Conservation (phyloP, 2,329 filamentous ascomycete genomes). For the Hyphodiscus sp. region DNA sequence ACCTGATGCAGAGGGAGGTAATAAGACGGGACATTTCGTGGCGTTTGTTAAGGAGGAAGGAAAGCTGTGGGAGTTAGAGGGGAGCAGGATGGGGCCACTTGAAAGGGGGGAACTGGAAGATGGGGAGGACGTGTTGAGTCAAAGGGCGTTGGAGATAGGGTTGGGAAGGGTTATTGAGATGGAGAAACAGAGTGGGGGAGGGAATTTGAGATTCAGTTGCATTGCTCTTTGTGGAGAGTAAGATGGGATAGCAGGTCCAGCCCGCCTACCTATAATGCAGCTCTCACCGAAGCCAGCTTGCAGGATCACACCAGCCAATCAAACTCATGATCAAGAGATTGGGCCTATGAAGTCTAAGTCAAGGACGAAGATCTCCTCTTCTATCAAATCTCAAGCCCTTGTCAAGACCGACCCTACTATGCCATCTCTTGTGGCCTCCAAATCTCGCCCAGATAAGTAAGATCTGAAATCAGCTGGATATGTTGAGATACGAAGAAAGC, state of each 20-base stretch:
- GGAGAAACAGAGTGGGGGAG: constrained; percentile 17
- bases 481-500: no score
- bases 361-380: no score
- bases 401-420: no score
- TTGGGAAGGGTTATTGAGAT: constrained; percentile 29
- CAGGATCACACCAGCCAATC: no score
- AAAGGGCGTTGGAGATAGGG: constrained; percentile 67
- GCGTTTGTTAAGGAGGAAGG: constrained; percentile 79
- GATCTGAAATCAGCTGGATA: no score
- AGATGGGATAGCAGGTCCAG: background rate
- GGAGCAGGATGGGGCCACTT: constrained; percentile 58
- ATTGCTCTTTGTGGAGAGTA: constrained; percentile 17
- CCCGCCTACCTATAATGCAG: no score
- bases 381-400: no score
- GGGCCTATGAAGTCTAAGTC: no score
- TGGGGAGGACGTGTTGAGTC: constrained; percentile 67
- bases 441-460: no score
- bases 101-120: constrained; percentile 47
- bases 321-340: no score
- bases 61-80: constrained; percentile 65
- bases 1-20: constrained; percentile 58
- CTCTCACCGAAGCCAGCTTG: no score
- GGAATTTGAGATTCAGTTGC: constrained; percentile 28
- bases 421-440: no score
- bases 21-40: constrained; percentile 87